Conservation (phyloP, 2,329 filamentous ascomycete species). For the Penicillium decumbens region DNA sequence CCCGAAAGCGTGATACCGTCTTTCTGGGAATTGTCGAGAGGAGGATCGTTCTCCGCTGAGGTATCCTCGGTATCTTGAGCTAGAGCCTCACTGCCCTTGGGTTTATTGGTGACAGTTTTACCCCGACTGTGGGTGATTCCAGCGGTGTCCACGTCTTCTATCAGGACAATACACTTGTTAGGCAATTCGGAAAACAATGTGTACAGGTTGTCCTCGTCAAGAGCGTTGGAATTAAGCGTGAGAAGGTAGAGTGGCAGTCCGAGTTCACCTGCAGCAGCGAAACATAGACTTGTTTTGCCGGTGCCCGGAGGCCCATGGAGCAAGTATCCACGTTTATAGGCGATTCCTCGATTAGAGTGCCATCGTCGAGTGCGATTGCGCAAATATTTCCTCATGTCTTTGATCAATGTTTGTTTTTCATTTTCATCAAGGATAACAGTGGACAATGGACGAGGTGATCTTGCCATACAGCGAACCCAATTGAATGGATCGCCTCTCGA, state of each 20-base stretch:
- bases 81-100: constrained; percentile 5
- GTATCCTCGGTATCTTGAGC: constrained; percentile 18
- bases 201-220: constrained; percentile 63
- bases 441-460: constrained; percentile 49
- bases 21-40: constrained; percentile 10
- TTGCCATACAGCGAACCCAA: constrained; percentile 39
- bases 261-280: constrained; percentile 66
- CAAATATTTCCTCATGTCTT: constrained; percentile 55
- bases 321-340: constrained; percentile 78
- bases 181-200: constrained; percentile 64
- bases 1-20: constrained; percentile 60
- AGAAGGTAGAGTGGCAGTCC: constrained; percentile 69
- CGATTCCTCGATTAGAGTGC: constrained; percentile 78
- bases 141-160: constrained; percentile 72
- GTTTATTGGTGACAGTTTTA: constrained; percentile 17
- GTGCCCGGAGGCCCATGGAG: constrained; percentile 76
- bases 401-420: constrained; percentile 49
- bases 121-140: constrained; percentile 57
- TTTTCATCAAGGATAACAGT: constrained; percentile 52
- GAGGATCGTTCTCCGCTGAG: neutral
- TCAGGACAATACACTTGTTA: constrained; percentile 64
- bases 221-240: constrained; percentile 57
- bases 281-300: constrained; percentile 68
- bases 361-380: constrained; percentile 56
- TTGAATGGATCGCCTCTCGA: constrained; percentile 15